These are phyloP conservation scores for Stentor roeselii DNA, from an alignment of 73 alveolate genomes.

Conservation along the genomic window DNA sequence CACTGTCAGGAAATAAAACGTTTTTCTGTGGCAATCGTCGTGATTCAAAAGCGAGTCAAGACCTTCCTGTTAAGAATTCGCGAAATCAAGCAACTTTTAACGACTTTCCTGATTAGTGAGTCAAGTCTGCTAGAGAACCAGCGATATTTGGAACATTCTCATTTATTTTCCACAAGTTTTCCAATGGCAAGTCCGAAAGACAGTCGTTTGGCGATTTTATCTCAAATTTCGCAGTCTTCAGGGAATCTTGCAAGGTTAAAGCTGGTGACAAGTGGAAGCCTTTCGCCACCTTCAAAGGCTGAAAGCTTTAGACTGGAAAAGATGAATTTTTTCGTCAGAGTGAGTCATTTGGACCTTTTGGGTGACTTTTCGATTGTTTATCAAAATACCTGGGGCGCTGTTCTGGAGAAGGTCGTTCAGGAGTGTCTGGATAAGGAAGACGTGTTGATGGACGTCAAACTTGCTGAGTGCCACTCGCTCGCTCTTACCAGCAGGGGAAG, in stretches of 20 bases:
- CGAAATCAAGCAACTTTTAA: not conserved
- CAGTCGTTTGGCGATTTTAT: too few relatives aligned
- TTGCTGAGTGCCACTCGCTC: conserved; percentile 12
- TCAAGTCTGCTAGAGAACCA: not conserved
- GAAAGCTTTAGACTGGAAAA: conserved; percentile 16
- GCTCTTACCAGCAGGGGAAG: conserved; percentile 83
- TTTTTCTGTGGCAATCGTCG: not conserved
- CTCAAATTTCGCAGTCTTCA: too few relatives aligned
- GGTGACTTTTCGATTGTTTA: conserved; percentile 1
- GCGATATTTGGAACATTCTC: too few relatives aligned
- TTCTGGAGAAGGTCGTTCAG: not conserved
- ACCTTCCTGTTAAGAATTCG: not conserved
- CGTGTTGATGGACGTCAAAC: conserved; percentile 62
- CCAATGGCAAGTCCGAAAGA: too few relatives aligned
- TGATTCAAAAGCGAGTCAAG: not conserved
- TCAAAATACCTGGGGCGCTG: not conserved
- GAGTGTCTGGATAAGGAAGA: conserved; percentile 49
- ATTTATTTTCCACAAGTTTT: too few relatives aligned
- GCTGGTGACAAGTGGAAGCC: too few relatives aligned
- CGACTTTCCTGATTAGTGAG: not conserved
- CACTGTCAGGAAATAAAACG: not conserved
- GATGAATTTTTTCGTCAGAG: conserved; percentile 23
- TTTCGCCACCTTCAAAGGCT: too few relatives aligned
- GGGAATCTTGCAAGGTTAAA: too few relatives aligned
- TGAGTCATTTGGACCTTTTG: not conserved